These are phyloP conservation scores for Candida loeiensis DNA, from an alignment of 805 yeast species.

Conservation along the genomic window DNA sequence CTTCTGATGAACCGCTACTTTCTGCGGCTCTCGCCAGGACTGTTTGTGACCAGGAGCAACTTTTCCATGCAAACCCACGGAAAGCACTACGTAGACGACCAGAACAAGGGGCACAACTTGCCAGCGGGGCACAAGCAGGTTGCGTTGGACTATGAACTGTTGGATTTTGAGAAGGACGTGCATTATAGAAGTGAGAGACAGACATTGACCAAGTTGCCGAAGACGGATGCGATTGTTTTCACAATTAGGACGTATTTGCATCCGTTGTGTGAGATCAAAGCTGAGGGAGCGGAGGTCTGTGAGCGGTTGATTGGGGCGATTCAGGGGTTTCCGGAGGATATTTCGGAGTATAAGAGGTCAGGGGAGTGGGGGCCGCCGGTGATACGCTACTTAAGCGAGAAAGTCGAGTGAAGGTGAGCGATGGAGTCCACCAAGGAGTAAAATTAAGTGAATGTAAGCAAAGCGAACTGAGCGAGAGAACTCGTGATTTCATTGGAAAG, in stretches of 20 bases:
- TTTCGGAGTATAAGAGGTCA: constrained; percentile 60
- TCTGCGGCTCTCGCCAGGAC: constrained; percentile 31
- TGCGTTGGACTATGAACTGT: constrained; percentile 24
- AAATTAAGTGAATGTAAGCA: no score
- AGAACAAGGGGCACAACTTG: constrained; percentile 38
- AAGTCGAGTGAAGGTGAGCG: no score
- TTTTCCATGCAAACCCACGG: constrained; percentile 39
- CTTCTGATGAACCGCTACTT: constrained; percentile 41
- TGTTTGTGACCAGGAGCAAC: constrained; percentile 38
- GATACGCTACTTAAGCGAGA: constrained; percentile 9
- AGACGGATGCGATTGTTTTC: constrained; percentile 36
- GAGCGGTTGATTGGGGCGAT: constrained; percentile 62
- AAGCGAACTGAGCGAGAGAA: no score
- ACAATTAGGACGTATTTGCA: constrained; percentile 40
- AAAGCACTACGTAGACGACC: constrained; percentile 34
- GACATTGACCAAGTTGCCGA: constrained; percentile 36
- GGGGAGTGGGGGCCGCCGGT: constrained; percentile 72
- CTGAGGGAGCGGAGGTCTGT: constrained; percentile 34
- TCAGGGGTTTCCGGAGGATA: constrained; percentile 54
- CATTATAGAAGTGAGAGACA: constrained; percentile 45
- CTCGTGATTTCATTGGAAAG: no score
- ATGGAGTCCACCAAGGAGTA: no score
- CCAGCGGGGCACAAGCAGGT: constrained; percentile 23
- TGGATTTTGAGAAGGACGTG: constrained; percentile 38
- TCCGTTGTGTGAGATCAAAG: constrained; percentile 32